Evolutionary conservation across 2,329 filamentous ascomycete genomes (phyloP).

Genomic region (Epichloe gansuensis): DNA sequence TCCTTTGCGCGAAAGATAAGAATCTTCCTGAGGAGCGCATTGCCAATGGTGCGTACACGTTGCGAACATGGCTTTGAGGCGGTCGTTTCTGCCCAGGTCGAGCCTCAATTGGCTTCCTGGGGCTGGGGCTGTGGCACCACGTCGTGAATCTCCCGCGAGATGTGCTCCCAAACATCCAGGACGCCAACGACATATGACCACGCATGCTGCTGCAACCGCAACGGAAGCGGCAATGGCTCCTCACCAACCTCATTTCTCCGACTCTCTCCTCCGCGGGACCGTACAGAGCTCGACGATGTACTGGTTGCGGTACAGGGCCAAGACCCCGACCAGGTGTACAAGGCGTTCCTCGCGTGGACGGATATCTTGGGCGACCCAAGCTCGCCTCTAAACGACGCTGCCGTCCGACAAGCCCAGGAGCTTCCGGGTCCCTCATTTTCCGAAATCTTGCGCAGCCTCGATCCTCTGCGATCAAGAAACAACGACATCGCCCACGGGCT

Average conservation of each 20-base stretch:
- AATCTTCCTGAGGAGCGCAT: neutral
- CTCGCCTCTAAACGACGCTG: slow-evolving; percentile 11
- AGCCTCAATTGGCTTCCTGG: slow-evolving; percentile 11
- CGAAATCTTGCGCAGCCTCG: slow-evolving; percentile 49
- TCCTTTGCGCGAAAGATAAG: neutral
- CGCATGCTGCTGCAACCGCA: slow-evolving; percentile 6
- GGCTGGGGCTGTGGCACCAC: slow-evolving; percentile 7
- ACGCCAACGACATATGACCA: slow-evolving; percentile 15
- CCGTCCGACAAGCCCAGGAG: slow-evolving; percentile 19
- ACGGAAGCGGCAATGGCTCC: slow-evolving; percentile 3
- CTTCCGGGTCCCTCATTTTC: slow-evolving; percentile 47
- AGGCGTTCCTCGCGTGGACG: slow-evolving; percentile 18
- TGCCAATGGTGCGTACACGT: neutral
- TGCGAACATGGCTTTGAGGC: slow-evolving; percentile 19
- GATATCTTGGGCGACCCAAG: slow-evolving; percentile 10
- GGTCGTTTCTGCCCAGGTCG: slow-evolving; percentile 13
- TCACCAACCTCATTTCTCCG: slow-evolving; percentile 4
- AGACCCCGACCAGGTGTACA: slow-evolving; percentile 12
- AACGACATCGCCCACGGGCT: slow-evolving; percentile 36
- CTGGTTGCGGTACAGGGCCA: slow-evolving; percentile 21
- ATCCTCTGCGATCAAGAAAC: slow-evolving; percentile 35
- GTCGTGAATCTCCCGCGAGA: slow-evolving; percentile 13
- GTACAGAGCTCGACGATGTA: slow-evolving; percentile 14
- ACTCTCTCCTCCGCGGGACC: slow-evolving; percentile 7
- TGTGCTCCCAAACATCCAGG: slow-evolving; percentile 1